These are phyloP conservation scores for Paragyromitra xinjiangensis DNA, from an alignment of 495 filamentous ascomycete genomes.

Conservation along the genomic window DNA sequence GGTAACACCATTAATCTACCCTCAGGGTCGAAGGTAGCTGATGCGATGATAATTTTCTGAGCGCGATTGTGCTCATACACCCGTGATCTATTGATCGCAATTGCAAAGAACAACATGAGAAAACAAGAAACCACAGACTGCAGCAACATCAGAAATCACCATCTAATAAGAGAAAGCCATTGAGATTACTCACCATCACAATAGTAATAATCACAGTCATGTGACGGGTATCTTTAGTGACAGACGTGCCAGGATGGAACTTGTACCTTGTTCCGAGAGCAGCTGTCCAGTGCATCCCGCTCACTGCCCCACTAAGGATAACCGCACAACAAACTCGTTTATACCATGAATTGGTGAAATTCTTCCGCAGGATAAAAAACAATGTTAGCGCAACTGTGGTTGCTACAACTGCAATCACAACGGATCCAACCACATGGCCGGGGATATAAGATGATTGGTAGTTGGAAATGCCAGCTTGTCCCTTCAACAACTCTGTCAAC, in stretches of 20 bases:
- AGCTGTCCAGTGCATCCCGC: slow-evolving; percentile 90
- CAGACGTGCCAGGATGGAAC: slow-evolving; percentile 57
- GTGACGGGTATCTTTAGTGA: slow-evolving; percentile 60
- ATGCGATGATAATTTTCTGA: slow-evolving; percentile 79
- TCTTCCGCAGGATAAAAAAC: slow-evolving; percentile 79
- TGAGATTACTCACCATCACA: slow-evolving; percentile 65
- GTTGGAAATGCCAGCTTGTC: slow-evolving; percentile 81
- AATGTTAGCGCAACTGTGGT: slow-evolving; percentile 72
- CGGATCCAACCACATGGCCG: slow-evolving; percentile 72
- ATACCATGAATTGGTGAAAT: slow-evolving; percentile 82
- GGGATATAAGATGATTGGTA: slow-evolving; percentile 70
- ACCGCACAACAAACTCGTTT: slow-evolving; percentile 72
- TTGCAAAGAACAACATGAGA: slow-evolving; percentile 66
- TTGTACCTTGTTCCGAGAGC: slow-evolving; percentile 74
- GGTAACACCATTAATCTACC: slow-evolving; percentile 81
- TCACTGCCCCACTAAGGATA: slow-evolving; percentile 76
- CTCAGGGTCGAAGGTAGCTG: slow-evolving; percentile 76
- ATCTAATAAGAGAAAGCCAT: background rate
- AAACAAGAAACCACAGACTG: slow-evolving; percentile 70
- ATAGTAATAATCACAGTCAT: slow-evolving; percentile 71
- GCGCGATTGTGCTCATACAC: slow-evolving; percentile 70
- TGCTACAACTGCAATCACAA: slow-evolving; percentile 74
- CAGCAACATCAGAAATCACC: slow-evolving; percentile 12
- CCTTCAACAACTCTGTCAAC: slow-evolving; percentile 33
- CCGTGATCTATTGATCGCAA: slow-evolving; percentile 66